Percentiles rank a stretch among this genome's conserved stretches.
Conservation (phyloP, 306 rosid species). For the Alnus rubra region DNA sequence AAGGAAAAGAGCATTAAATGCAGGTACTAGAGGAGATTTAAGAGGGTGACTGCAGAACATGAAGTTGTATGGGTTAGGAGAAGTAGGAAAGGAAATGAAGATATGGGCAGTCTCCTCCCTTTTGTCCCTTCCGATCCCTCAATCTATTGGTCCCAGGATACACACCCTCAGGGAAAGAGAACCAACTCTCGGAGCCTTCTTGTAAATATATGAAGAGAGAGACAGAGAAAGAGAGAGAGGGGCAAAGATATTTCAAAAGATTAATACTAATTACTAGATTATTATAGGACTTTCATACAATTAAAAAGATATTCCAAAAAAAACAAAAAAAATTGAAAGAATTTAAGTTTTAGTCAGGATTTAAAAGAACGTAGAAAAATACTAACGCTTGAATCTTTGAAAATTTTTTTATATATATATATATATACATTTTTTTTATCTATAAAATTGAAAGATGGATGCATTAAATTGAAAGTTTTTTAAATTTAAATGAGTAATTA, state of each 20-base stretch:
- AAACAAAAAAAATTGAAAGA: too few species aligned
- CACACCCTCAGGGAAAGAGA: conserved; percentile 31
- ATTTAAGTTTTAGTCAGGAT: too few species aligned
- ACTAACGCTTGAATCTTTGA: too few species aligned
- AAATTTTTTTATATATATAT: too few species aligned
- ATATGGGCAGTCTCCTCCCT: conserved; percentile 44
- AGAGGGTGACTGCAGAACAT: conserved; percentile 52
- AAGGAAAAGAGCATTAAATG: conserved; percentile 53
- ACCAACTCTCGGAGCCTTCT: conserved; percentile 26
- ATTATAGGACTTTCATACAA: too few species aligned
- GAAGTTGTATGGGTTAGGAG: conserved; percentile 52
- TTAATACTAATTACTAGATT: too few species aligned
- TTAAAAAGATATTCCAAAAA: too few species aligned
- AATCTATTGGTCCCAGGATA: conserved; percentile 55
- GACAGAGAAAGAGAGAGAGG: not conserved
- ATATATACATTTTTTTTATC: too few species aligned
- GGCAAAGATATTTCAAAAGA: not conserved
- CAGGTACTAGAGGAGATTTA: conserved; percentile 35
- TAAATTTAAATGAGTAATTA: too few species aligned
- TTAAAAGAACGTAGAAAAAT: too few species aligned
- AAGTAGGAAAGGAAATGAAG: conserved; percentile 38
- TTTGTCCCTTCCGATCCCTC: conserved; percentile 34
- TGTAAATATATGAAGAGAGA: conserved; percentile 23
- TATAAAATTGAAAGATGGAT: too few species aligned
- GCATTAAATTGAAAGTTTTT: too few species aligned